Evolutionary conservation across 179 eudicot species (phyloP).

Genomic region (Beta lomatogona): DNA sequence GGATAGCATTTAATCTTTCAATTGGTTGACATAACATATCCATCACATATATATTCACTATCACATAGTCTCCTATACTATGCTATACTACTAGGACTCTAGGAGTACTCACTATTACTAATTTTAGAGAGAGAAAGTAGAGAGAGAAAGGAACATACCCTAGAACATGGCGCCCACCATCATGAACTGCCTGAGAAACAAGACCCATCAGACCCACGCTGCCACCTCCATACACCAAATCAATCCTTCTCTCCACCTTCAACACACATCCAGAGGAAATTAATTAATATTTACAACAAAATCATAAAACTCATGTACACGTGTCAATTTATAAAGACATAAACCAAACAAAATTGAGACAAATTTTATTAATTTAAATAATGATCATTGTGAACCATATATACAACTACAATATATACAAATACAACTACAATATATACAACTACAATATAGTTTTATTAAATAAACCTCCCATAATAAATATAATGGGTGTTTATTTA

Average conservation of each 20-base stretch:
- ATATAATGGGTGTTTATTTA: neutral
- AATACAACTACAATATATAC: no score
- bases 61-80: neutral
- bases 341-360: neutral
- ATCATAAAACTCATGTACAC: constrained; percentile 21
- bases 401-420: neutral
- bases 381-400: constrained; percentile 31
- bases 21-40: constrained; percentile 33
- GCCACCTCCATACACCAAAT: constrained; percentile 96
- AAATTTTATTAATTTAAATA: neutral
- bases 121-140: constrained; percentile 20
- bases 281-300: neutral
- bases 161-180: constrained; percentile 99
- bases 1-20: constrained; percentile 14
- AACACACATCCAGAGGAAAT: constrained; percentile 29
- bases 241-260: constrained; percentile 92
- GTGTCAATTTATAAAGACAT: constrained; percentile 22
- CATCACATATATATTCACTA: constrained; percentile 15
- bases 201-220: constrained; percentile 98
- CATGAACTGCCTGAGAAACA: constrained; percentile 96
- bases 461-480: neutral
- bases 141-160: constrained; percentile 53
- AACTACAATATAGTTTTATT: neutral
- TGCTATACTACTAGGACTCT: constrained; percentile 6
- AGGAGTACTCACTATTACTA: neutral